These are phyloP conservation scores for Trichophyton simii DNA, from an alignment of 2,329 filamentous ascomycete species.

Conservation along the genomic window DNA sequence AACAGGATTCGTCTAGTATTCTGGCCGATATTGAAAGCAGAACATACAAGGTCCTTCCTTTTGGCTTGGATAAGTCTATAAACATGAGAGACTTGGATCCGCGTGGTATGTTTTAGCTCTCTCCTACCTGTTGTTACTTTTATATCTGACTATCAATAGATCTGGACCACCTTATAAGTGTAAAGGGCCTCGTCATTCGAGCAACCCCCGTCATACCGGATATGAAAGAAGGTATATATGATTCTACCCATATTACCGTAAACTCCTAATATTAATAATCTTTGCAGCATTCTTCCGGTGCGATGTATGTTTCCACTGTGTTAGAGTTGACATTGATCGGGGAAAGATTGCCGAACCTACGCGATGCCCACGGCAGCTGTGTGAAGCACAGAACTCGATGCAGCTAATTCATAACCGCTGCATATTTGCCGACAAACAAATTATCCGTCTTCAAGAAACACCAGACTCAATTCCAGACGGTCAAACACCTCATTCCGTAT, in stretches of 20 bases:
- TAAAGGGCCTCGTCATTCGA: slow-evolving; percentile 93
- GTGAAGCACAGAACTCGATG: slow-evolving; percentile 85
- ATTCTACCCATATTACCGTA: slow-evolving; percentile 9
- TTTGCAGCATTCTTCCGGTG: slow-evolving; percentile 81
- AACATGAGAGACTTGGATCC: slow-evolving; percentile 93
- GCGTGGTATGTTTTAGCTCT: slow-evolving; percentile 39
- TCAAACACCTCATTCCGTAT: slow-evolving; percentile 94
- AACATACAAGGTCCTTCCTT: slow-evolving; percentile 77
- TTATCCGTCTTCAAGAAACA: slow-evolving; percentile 96
- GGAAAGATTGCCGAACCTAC: slow-evolving; percentile 95
- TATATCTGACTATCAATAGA: slow-evolving; percentile 39
- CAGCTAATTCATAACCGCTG: slow-evolving; percentile 96
- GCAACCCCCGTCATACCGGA: slow-evolving; percentile 94
- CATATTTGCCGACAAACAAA: slow-evolving; percentile 90
- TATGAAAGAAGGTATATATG: slow-evolving; percentile 65
- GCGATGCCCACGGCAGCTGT: slow-evolving; percentile 69
- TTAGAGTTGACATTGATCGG: slow-evolving; percentile 82
- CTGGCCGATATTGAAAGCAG: slow-evolving; percentile 65
- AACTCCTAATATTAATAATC: slow-evolving; percentile 5
- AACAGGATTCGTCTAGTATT: slow-evolving; percentile 51
- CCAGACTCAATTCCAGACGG: slow-evolving; percentile 89
- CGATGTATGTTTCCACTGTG: slow-evolving; percentile 79
- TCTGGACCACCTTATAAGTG: slow-evolving; percentile 88
- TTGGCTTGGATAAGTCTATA: slow-evolving; percentile 71
- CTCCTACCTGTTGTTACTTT: too few relatives aligned